A percentile compares a stretch with the other conserved stretches of the same genome.
These are phyloP conservation scores for Theileria equi DNA, from an alignment of 169 alveolate genomes.

Conservation along the genomic window DNA sequence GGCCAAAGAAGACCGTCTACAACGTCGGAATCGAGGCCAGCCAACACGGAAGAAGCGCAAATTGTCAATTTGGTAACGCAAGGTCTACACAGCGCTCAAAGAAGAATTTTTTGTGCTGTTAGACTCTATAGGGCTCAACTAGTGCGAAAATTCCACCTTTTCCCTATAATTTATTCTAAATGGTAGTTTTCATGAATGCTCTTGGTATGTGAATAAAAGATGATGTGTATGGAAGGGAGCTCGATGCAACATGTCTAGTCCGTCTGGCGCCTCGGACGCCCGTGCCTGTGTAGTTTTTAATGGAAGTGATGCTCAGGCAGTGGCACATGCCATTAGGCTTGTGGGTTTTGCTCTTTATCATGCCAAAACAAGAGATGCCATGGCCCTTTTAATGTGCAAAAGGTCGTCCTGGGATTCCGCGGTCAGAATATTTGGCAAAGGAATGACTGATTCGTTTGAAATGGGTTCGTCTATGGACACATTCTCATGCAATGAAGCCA, in stretches of 20 bases:
- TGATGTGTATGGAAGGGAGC: no score
- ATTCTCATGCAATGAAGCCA: background rate
- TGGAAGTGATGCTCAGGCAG: background rate
- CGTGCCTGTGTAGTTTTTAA: background rate
- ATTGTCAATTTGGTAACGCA: conserved; percentile 8
- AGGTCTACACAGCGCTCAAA: conserved; percentile 45
- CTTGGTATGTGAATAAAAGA: no score
- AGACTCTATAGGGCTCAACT: conserved; percentile 2
- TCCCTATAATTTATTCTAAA: background rate
- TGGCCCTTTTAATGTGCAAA: background rate
- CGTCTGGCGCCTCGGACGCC: no score
- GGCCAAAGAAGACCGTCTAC: background rate
- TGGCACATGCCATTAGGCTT: background rate
- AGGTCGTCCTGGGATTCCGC: background rate
- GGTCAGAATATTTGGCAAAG: background rate
- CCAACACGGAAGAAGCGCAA: conserved; percentile 12
- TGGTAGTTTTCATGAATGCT: background rate
- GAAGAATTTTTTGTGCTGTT: conserved; percentile 61
- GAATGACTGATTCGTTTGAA: background rate
- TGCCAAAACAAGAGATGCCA: background rate
- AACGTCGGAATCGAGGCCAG: conserved; percentile 1
- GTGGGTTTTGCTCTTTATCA: background rate
- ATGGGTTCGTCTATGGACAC: background rate
- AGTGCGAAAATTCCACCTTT: background rate
- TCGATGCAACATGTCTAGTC: no score